These are phyloP conservation scores for Lasiodiplodia hormozganensis DNA, from an alignment of 2,329 filamentous ascomycete species.

Conservation along the genomic window DNA sequence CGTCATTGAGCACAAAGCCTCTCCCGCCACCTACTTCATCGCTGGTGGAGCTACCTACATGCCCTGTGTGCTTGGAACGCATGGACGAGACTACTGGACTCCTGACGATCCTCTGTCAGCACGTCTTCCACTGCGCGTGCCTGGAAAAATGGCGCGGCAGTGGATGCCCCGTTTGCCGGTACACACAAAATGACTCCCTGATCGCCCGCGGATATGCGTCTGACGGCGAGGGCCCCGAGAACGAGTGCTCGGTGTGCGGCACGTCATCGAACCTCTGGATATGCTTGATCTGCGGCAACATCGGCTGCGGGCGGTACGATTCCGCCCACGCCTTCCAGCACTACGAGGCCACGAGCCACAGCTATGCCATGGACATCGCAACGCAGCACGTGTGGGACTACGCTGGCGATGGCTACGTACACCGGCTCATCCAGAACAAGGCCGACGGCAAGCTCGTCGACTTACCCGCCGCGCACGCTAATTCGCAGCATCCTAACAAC, in stretches of 20 bases:
- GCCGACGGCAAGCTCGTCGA: constrained; percentile 92
- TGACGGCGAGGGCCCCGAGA: constrained; percentile 62
- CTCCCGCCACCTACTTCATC: constrained; percentile 80
- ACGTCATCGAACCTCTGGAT: constrained; percentile 88
- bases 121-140: constrained; percentile 97
- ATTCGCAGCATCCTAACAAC: constrained; percentile 40
- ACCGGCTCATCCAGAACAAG: constrained; percentile 92
- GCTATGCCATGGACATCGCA: constrained; percentile 89
- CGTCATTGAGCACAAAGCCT: constrained; percentile 65
- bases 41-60: constrained; percentile 90
- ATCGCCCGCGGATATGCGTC: constrained; percentile 39
- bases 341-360: constrained; percentile 88
- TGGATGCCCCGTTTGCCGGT: constrained; percentile 93
- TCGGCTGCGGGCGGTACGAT: constrained; percentile 95
- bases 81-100: constrained; percentile 98
- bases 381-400: constrained; percentile 99
- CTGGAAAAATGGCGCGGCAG: constrained; percentile 94
- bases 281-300: constrained; percentile 89
- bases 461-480: constrained; percentile 65
- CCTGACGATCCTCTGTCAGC: constrained; percentile 94
- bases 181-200: constrained; percentile 70
- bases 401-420: constrained; percentile 92
- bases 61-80: constrained; percentile 92
- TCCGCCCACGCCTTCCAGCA: constrained; percentile 91
- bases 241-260: constrained; percentile 83